A percentile compares a stretch with the other conserved stretches of the same genome.
These are phyloP conservation scores for Modicella reniformis DNA, from an alignment of 371 early-diverging fungal species.

Conservation along the genomic window DNA sequence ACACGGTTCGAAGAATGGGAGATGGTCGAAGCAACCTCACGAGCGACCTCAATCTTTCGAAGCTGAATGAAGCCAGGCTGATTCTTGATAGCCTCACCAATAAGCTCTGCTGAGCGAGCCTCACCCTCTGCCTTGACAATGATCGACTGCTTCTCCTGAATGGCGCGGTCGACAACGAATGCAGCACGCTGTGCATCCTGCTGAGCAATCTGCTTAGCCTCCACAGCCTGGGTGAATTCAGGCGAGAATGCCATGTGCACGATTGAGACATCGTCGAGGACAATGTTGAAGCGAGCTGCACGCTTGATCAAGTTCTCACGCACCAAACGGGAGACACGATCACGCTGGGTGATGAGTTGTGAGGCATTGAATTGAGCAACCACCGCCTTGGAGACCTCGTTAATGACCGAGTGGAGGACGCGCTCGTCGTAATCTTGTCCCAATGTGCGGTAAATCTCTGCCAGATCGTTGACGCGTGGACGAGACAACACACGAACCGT, in stretches of 20 bases:
- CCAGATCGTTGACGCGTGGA: constrained; percentile 82
- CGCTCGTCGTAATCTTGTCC: constrained; percentile 97
- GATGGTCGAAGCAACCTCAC: constrained; percentile 90
- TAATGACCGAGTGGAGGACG: constrained; percentile 97
- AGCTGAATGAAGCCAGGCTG: constrained; percentile 96
- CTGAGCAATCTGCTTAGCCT: constrained; percentile 91
- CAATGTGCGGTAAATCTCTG: constrained; percentile 88
- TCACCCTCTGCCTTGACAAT: constrained; percentile 99
- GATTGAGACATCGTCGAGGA: constrained; percentile 97
- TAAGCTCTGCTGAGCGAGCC: constrained; percentile 87
- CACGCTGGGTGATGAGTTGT: constrained; percentile 98
- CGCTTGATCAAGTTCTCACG: constrained; percentile 94
- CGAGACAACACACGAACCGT: constrained; percentile 95
- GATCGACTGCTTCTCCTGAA: constrained; percentile 97
- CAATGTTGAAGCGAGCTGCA: constrained; percentile 93
- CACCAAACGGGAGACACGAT: constrained; percentile 93
- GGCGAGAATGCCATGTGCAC: constrained; percentile 80
- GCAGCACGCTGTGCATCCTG: constrained; percentile 84
- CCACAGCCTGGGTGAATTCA: constrained; percentile 90
- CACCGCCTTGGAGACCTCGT: constrained; percentile 97
- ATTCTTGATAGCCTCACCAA: constrained; percentile 91
- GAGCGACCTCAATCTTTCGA: constrained; percentile 93
- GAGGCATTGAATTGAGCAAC: constrained; percentile 99
- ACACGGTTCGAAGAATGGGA: constrained; percentile 87
- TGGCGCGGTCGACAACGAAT: constrained; percentile 75